phyloP scores from a whole-genome alignment of 2,329 filamentous ascomycete genomes.

The Pseudogymnoascus sp. region DNA sequence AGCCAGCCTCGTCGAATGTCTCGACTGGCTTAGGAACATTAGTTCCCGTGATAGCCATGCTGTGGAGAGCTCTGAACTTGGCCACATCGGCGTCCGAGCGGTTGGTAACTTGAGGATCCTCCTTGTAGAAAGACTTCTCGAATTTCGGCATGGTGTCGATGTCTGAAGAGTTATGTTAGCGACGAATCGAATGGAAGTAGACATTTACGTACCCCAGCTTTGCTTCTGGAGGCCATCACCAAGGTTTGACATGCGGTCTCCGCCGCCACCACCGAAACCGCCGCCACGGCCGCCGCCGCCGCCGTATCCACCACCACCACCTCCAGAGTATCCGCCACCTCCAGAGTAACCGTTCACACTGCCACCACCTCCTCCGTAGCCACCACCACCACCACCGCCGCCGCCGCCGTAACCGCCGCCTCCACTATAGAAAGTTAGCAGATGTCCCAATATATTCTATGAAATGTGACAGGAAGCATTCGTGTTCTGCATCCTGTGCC shows the following conservation, averaged over 20 bases:
- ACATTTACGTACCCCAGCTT: constrained; percentile 64
- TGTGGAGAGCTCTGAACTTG: constrained; percentile 75
- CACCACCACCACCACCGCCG: constrained; percentile 26
- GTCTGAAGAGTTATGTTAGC: constrained; percentile 46
- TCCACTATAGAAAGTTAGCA: constrained; percentile 40
- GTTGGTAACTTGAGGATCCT: constrained; percentile 68
- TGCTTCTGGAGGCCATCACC: constrained; percentile 83
- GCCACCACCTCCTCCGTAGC: constrained; percentile 28
- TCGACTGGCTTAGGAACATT: constrained; percentile 90
- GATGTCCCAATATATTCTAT: constrained; percentile 11
- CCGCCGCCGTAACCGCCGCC: constrained; percentile 42
- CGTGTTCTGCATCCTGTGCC: constrained; percentile 16
- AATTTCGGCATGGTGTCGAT: constrained; percentile 78
- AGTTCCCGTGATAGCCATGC: constrained; percentile 73
- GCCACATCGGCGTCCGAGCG: constrained; percentile 76
- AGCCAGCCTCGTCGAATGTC: constrained; percentile 95
- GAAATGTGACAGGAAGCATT: constrained; percentile 18
- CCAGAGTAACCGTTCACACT: constrained; percentile 33
- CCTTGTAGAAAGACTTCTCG: constrained; percentile 99
- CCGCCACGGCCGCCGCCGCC: constrained; percentile 37
- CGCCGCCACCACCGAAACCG: constrained; percentile 66
- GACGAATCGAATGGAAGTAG: constrained; percentile 1
- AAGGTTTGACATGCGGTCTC: constrained; percentile 90
- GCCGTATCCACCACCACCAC: constrained; percentile 25
- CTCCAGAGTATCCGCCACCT: constrained; percentile 26